A percentile compares a stretch with the other conserved stretches of the same genome.
Conservation (phyloP, 805 yeast genomes). For the Saturnispora gosingensis region DNA sequence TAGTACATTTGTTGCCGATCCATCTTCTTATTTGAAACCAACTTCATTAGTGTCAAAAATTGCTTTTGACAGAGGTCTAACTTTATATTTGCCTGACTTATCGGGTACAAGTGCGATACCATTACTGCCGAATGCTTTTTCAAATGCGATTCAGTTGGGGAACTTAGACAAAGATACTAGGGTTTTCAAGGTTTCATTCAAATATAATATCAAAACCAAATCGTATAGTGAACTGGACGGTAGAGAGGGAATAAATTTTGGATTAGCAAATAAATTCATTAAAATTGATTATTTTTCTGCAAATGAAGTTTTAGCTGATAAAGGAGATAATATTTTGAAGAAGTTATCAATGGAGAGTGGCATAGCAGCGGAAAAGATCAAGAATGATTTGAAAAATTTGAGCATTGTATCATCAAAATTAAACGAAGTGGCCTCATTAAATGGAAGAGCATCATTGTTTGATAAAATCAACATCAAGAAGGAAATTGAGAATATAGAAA, state of each 20-base stretch:
- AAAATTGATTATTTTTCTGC: conserved; percentile 58
- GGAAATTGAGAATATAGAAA: conserved; percentile 17
- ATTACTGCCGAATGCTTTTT: conserved; percentile 59
- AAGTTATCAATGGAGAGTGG: conserved; percentile 4
- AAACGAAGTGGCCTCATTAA: conserved; percentile 22
- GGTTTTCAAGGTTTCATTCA: conserved; percentile 35
- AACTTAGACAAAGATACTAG: conserved; percentile 40
- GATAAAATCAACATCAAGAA: conserved; percentile 16
- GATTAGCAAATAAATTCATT: conserved; percentile 37
- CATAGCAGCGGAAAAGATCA: conserved; percentile 7
- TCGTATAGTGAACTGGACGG: conserved; percentile 14
- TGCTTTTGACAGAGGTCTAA: conserved; percentile 53
- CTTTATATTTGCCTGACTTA: conserved; percentile 56
- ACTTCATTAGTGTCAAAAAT: conserved; percentile 33
- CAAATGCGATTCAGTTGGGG: conserved; percentile 32
- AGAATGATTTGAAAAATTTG: conserved; percentile 31
- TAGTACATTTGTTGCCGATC: conserved; percentile 80
- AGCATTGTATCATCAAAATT: conserved; percentile 26
- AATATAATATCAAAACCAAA: conserved; percentile 20
- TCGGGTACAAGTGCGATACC: conserved; percentile 37
- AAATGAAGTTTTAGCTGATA: conserved; percentile 36
- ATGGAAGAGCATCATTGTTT: conserved; percentile 29
- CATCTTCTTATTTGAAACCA: conserved; percentile 53
- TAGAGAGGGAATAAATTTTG: conserved; percentile 30
- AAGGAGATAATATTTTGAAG: conserved; percentile 6